These are phyloP conservation scores for Cladophialophora psammophila DNA, from an alignment of 2,329 filamentous ascomycete species.

Conservation along the genomic window DNA sequence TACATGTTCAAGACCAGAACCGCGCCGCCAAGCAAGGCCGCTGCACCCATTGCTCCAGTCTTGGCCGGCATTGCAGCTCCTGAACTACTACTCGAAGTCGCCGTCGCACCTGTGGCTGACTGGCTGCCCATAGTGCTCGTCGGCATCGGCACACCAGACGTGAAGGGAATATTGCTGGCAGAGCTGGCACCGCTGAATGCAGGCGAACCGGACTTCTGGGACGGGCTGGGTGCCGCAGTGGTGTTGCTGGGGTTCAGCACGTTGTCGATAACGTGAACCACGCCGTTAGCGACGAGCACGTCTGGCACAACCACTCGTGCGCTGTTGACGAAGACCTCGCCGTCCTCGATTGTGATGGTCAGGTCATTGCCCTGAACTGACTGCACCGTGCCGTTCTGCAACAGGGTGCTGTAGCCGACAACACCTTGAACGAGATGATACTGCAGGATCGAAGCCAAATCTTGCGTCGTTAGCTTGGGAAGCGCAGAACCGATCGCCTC, in stretches of 20 bases:
- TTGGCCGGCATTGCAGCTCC: constrained; percentile 36
- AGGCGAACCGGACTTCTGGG: constrained; percentile 56
- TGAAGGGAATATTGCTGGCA: constrained; percentile 61
- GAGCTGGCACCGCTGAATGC: constrained; percentile 64
- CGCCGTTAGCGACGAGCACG: constrained; percentile 61
- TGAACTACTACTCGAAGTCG: constrained; percentile 16
- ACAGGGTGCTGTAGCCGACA: constrained; percentile 62
- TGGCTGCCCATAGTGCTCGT: constrained; percentile 41
- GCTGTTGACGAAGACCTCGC: constrained; percentile 59
- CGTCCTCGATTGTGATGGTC: constrained; percentile 55
- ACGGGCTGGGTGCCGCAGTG: constrained; percentile 52
- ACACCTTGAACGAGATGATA: constrained; percentile 69
- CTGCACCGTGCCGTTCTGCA: constrained; percentile 46
- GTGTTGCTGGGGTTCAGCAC: constrained; percentile 66
- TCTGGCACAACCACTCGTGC: constrained; percentile 60
- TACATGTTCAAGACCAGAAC: constrained; percentile 32
- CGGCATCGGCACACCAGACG: constrained; percentile 59
- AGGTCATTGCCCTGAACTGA: constrained; percentile 59
- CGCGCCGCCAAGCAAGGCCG: constrained; percentile 38
- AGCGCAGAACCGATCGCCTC: constrained; percentile 63
- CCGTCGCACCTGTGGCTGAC: constrained; percentile 19
- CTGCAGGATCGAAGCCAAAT: constrained; percentile 62
- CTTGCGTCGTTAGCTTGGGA: constrained; percentile 54
- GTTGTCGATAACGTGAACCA: constrained; percentile 65
- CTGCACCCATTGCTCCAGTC: constrained; percentile 40